Evolutionary conservation across 1,284 basidiomycete species (phyloP).

Genomic region (Cutaneotrichosporon cutaneum): DNA sequence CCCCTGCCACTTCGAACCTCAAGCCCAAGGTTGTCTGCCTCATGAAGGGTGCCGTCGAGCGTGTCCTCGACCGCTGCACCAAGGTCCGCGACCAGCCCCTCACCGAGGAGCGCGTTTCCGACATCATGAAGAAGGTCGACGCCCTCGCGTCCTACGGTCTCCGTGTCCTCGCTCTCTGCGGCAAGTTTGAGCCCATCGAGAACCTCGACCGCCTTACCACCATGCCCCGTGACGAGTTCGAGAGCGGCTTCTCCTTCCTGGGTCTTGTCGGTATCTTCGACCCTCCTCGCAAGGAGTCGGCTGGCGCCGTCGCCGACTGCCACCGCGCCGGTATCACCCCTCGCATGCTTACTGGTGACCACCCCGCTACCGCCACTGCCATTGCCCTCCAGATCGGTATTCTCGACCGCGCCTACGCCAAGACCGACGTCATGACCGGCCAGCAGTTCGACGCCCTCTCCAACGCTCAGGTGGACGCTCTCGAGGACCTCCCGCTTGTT

Average conservation of each 20-base stretch:
- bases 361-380: constrained; percentile 57
- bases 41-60: constrained; percentile 67
- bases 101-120: constrained; percentile 43
- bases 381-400: constrained; percentile 59
- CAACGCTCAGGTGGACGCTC: constrained; percentile 62
- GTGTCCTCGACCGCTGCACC: constrained; percentile 60
- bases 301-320: constrained; percentile 63
- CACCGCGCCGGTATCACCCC: constrained; percentile 65
- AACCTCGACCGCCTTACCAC: constrained; percentile 41
- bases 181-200: constrained; percentile 53
- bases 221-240: constrained; percentile 59
- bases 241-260: constrained; percentile 62
- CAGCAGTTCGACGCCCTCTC: constrained; percentile 64
- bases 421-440: constrained; percentile 57
- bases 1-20: constrained; percentile 23
- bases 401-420: constrained; percentile 54
- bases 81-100: constrained; percentile 43
- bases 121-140: constrained; percentile 57
- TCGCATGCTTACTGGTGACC: constrained; percentile 62
- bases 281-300: constrained; percentile 65
- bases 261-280: constrained; percentile 67
- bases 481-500: constrained; percentile 60
- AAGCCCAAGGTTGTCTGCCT: constrained; percentile 36
- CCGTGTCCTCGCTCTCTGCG: constrained; percentile 55
- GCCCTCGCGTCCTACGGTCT: constrained; percentile 63